A percentile compares a stretch with the other conserved stretches of the same genome.
phyloP scores from a whole-genome alignment of 495 filamentous ascomycete genomes.

The Trichocladium antarcticum region DNA sequence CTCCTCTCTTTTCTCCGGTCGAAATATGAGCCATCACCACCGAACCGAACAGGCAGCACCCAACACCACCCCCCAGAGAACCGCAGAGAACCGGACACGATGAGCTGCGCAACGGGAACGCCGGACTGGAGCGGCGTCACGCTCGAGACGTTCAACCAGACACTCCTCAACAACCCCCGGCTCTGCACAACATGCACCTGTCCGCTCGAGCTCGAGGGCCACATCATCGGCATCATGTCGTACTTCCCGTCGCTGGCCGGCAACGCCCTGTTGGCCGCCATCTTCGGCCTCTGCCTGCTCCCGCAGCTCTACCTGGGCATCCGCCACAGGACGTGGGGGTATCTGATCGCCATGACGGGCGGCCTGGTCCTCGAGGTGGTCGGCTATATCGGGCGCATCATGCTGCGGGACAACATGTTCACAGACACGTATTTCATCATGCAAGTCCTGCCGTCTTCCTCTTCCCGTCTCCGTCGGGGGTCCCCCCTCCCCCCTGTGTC shows the following conservation, averaged over 20 bases:
- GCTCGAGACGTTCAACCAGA: slow-evolving; percentile 5
- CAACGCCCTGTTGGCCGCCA: slow-evolving; percentile 21
- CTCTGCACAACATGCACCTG: slow-evolving; percentile 9
- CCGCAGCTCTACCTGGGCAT: slow-evolving; percentile 8
- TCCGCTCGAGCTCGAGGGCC: slow-evolving; percentile 8
- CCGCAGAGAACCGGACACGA: neutral
- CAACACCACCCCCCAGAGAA: too few relatives aligned
- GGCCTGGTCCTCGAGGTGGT: slow-evolving; percentile 23
- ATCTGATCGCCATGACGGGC: slow-evolving; percentile 16
- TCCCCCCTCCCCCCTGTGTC: too few relatives aligned
- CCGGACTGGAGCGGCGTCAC: slow-evolving; percentile 9
- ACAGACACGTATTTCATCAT: slow-evolving; percentile 9
- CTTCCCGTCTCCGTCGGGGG: neutral
- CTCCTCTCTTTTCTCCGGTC: too few relatives aligned
- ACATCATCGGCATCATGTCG: neutral
- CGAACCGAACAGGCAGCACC: too few relatives aligned
- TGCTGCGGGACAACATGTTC: slow-evolving; percentile 21
- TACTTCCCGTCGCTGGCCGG: slow-evolving; percentile 21
- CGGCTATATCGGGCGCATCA: slow-evolving; percentile 19
- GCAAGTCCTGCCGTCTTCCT: neutral
- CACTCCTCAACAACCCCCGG: slow-evolving; percentile 1
- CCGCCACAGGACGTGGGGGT: slow-evolving; percentile 12
- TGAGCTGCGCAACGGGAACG: slow-evolving; percentile 6
- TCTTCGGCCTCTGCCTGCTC: slow-evolving; percentile 21
- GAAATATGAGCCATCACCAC: too few relatives aligned